Evolutionary conservation across 2,329 filamentous ascomycete genomes (phyloP).

Genomic region (Cadophora gregata): DNA sequence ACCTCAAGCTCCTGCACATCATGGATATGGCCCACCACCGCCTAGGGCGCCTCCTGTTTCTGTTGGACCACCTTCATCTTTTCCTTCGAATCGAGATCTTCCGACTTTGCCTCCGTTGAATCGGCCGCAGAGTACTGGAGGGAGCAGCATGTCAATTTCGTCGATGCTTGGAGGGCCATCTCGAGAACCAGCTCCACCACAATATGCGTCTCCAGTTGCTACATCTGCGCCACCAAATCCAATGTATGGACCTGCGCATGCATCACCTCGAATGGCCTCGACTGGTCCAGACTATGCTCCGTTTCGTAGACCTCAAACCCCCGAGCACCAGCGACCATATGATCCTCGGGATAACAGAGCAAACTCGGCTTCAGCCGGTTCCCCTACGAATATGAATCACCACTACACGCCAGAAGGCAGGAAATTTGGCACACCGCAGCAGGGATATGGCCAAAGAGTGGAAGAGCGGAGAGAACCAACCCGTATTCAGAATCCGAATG

Average conservation of each 20-base stretch:
- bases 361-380: constrained; percentile 43
- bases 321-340: constrained; percentile 68
- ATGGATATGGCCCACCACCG: constrained; percentile 43
- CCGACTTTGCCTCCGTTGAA: constrained; percentile 56
- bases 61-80: constrained; percentile 48
- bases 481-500: constrained; percentile 40
- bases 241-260: constrained; percentile 48
- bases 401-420: constrained; percentile 62
- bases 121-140: constrained; percentile 51
- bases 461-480: constrained; percentile 54
- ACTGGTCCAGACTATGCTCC: constrained; percentile 64
- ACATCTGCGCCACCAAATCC: constrained; percentile 44
- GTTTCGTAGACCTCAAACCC: constrained; percentile 73
- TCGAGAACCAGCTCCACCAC: constrained; percentile 52
- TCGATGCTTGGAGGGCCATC: constrained; percentile 67
- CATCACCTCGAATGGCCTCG: constrained; percentile 45
- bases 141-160: constrained; percentile 76
- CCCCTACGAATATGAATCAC: constrained; percentile 49
- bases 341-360: constrained; percentile 51
- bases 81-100: constrained; percentile 59
- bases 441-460: constrained; percentile 57
- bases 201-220: constrained; percentile 53
- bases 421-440: constrained; percentile 65
- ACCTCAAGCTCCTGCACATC: constrained; percentile 39
- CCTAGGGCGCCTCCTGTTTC: constrained; percentile 51